Percentiles rank a stretch among this genome's conserved stretches.
Conservation (phyloP, 2,329 filamentous ascomycete genomes). For the Alternaria gaisen region DNA sequence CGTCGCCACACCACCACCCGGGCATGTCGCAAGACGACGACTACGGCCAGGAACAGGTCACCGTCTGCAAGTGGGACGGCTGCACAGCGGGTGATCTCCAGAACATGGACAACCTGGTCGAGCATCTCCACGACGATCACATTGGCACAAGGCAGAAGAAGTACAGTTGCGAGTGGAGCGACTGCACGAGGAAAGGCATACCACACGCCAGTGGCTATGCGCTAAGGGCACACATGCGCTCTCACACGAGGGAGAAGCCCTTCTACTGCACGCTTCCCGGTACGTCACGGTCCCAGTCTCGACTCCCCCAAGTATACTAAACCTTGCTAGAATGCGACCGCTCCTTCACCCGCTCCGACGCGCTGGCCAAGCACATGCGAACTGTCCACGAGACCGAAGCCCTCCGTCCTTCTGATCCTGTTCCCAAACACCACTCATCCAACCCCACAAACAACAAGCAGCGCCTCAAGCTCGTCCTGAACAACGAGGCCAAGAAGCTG, state of each 20-base stretch:
- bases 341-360: slow-evolving; percentile 94
- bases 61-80: slow-evolving; percentile 61
- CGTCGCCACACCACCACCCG: slow-evolving; percentile 55
- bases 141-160: slow-evolving; percentile 94
- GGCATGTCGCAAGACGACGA: slow-evolving; percentile 54
- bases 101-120: slow-evolving; percentile 62
- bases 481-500: slow-evolving; percentile 44
- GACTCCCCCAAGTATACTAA: not conserved
- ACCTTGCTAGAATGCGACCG: slow-evolving; percentile 83
- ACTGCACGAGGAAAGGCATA: slow-evolving; percentile 86
- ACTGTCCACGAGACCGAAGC: slow-evolving; percentile 98
- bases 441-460: slow-evolving; percentile 58
- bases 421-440: slow-evolving; percentile 69
- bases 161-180: slow-evolving; percentile 97
- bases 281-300: slow-evolving; percentile 56
- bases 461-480: slow-evolving; percentile 56
- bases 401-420: slow-evolving; percentile 76
- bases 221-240: slow-evolving; percentile 95
- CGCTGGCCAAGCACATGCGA: slow-evolving; percentile 96
- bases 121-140: slow-evolving; percentile 80
- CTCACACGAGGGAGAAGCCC: slow-evolving; percentile 96
- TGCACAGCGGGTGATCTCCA: slow-evolving; percentile 58
- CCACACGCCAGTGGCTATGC: slow-evolving; percentile 96
- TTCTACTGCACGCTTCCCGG: slow-evolving; percentile 96
- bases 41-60: slow-evolving; percentile 56